Base-by-base conservation (phyloP, 306 rosid species). In the Delonix regia region DNA sequence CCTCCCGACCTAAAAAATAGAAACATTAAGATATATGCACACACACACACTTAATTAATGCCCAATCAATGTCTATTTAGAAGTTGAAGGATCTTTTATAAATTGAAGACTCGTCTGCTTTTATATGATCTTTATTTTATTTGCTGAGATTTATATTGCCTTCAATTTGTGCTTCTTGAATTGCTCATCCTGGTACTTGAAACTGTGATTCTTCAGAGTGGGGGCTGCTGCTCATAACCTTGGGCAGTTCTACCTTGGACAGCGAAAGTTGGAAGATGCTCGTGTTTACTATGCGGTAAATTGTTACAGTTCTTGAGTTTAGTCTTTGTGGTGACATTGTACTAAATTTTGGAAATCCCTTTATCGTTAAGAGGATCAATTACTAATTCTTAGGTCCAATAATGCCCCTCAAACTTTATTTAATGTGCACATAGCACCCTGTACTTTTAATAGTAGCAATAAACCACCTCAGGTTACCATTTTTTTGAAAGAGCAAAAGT, bases 151-250 rank as follows among this genome's bases (percentile, higher is more conserved):
- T 5, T 70, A 14, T 69, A 4, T n/a, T 64, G 25, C 27, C 49
- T 56, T 69, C 62, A 69, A n/a, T 42, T 41, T 42, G 45, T 73
- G 57, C 34, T 19, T 53, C 51, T n/a, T 48, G 44, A n/a, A 36
- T 55, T 22, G 21, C 73, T 73, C 78, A 69, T 63, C 16, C 51
- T 34, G 41, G 68, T 75, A 30, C 53, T 64, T 28, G 75, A 52
- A 80, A 62, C 74, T 81, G 22, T 80, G 57, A 71, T 82, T 72
- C 19, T 87, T 44, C 83, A 94, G 99, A 62, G 91, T 94, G 80
- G 95, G 87, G 53, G 85, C 88, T 79, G 95, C 99, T 72, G 77
- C 80, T 81, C 99, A 92, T 87, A 94, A 94, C 87, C 89, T 94
- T 65, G 99, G 95, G 28, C 97, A 90, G 82, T 92, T 89, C 82